Conservation (phyloP, 768 basidiomycete genomes). For the Galerina sulciceps region DNA sequence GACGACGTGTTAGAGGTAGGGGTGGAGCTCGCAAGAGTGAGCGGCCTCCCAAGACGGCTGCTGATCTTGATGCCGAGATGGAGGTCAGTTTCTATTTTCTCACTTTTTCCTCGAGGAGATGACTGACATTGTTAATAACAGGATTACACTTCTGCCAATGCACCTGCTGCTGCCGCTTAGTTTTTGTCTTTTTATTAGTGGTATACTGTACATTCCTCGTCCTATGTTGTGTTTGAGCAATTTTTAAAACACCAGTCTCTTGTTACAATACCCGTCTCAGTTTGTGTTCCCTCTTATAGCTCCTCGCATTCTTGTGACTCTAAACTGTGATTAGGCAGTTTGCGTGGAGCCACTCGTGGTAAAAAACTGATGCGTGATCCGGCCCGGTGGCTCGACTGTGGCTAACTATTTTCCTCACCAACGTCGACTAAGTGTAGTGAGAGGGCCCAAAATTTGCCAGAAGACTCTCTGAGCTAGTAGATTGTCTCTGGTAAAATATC, state of each 20-base stretch:
- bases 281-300: constrained; percentile 7
- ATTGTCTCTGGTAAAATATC: too few species aligned
- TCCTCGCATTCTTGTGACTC: constrained; percentile 5
- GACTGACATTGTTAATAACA: constrained; percentile 25
- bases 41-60: constrained; percentile 78
- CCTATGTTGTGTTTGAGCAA: constrained; percentile 11
- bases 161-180: constrained; percentile 46
- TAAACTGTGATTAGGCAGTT: too few species aligned
- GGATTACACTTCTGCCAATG: constrained; percentile 73
- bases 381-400: too few species aligned
- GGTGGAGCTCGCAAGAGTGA: constrained; percentile 55
- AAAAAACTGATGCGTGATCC: too few species aligned
- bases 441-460: too few species aligned
- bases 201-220: constrained; percentile 16
- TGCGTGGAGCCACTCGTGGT: too few species aligned
- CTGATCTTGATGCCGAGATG: constrained; percentile 98
- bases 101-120: background rate
- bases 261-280: constrained; percentile 19
- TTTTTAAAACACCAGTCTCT: constrained; percentile 12
- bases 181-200: constrained; percentile 16
- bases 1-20: constrained; percentile 50
- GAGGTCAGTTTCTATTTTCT: constrained; percentile 55
- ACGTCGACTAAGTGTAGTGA: too few species aligned
- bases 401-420: too few species aligned
- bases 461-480: too few species aligned